phyloP scores from a whole-genome alignment of 2,329 filamentous ascomycete genomes.

The Cercospora canescens region DNA sequence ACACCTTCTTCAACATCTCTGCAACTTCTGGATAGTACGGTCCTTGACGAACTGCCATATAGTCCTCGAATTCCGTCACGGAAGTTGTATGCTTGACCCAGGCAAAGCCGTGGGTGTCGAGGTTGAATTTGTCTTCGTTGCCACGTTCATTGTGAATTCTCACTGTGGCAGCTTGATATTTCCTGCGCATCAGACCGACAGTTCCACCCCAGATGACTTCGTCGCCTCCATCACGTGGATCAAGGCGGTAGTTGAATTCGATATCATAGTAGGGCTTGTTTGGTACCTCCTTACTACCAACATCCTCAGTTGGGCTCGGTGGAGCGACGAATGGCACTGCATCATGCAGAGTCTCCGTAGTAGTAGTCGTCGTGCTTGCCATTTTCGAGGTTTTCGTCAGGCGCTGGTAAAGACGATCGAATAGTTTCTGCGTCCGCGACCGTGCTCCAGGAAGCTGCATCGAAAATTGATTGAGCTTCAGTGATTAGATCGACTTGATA shows the following conservation, averaged over 20 bases:
- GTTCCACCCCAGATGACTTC: slow-evolving; percentile 14
- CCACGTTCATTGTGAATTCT: slow-evolving; percentile 42
- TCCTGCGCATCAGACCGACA: slow-evolving; percentile 7
- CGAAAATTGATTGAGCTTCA: background rate
- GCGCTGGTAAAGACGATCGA: background rate
- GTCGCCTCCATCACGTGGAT: slow-evolving; percentile 11
- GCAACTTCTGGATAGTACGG: slow-evolving; percentile 6
- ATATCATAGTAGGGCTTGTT: slow-evolving; percentile 6
- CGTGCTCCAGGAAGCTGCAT: background rate
- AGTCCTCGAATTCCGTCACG: slow-evolving; percentile 4
- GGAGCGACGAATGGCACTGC: background rate
- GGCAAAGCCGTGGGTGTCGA: slow-evolving; percentile 29
- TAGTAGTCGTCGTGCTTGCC: background rate
- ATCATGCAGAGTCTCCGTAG: background rate
- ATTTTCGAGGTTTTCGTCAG: background rate
- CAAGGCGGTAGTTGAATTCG: slow-evolving; percentile 15
- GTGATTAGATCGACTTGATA: background rate
- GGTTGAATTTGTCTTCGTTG: slow-evolving; percentile 20
- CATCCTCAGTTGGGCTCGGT: background rate
- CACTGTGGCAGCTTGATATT: slow-evolving; percentile 33
- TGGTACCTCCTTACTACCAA: background rate
- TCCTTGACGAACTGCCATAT: background rate
- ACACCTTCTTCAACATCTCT: slow-evolving; percentile 10
- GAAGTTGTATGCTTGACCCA: slow-evolving; percentile 4
- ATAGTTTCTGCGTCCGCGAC: background rate